These are phyloP conservation scores for Xylariaceae sp. DNA, from an alignment of 2,329 filamentous ascomycete genomes.

Conservation along the genomic window DNA sequence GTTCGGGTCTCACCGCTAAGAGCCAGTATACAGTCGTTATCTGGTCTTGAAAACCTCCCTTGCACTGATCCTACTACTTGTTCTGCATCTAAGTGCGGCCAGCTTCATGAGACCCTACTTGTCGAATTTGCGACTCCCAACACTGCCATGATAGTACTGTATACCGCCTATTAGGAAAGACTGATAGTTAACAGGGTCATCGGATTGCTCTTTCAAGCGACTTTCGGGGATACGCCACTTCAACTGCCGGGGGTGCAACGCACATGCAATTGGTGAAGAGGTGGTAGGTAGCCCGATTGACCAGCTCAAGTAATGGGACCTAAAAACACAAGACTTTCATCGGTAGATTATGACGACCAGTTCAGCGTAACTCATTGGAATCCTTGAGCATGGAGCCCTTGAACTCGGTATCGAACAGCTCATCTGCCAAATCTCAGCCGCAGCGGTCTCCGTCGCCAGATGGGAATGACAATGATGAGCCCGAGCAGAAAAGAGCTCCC, in stretches of 20 bases:
- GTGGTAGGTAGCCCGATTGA: slow-evolving; percentile 3
- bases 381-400: slow-evolving; percentile 29
- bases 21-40: slow-evolving; percentile 7
- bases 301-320: slow-evolving; percentile 8
- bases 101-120: slow-evolving; percentile 5
- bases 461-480: slow-evolving; percentile 36
- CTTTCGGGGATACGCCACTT: slow-evolving; percentile 12
- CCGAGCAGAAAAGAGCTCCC: slow-evolving; percentile 43
- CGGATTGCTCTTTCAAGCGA: slow-evolving; percentile 7
- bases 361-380: not conserved
- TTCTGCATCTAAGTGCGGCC: slow-evolving; percentile 3
- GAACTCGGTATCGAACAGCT: slow-evolving; percentile 22
- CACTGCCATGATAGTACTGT: not conserved
- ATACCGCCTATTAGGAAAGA: slow-evolving; percentile 13
- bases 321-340: not conserved
- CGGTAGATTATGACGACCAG: slow-evolving; percentile 13
- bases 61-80: slow-evolving; percentile 1
- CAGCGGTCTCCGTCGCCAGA: slow-evolving; percentile 32
- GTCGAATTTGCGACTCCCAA: not conserved
- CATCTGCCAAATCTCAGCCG: slow-evolving; percentile 27
- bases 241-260: slow-evolving; percentile 12
- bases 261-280: slow-evolving; percentile 7
- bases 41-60: not conserved
- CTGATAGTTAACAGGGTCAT: not conserved
- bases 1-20: slow-evolving; percentile 13